Percentiles rank a stretch among this genome's conserved stretches.
Conservation (phyloP, 163 green algal genomes). For the Chloromonas sp. region DNA sequence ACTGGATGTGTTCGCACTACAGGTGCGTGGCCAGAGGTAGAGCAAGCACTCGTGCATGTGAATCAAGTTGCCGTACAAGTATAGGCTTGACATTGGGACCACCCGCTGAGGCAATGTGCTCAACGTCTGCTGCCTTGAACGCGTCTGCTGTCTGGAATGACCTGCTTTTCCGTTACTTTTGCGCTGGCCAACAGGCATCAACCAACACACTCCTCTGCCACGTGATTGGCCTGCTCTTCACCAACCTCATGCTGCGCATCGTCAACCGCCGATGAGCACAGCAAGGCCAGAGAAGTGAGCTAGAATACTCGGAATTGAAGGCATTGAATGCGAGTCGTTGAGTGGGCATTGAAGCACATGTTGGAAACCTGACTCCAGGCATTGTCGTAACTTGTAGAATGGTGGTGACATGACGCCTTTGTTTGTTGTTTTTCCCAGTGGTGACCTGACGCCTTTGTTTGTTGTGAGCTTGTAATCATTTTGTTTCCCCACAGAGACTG, state of each 20-base stretch:
- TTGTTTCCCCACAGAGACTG: too few species aligned
- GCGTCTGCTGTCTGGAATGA: neutral
- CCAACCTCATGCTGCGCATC: slow-evolving; percentile 58
- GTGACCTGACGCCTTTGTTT: too few species aligned
- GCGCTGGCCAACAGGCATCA: slow-evolving; percentile 52
- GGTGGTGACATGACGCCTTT: too few species aligned
- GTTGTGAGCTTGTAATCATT: too few species aligned
- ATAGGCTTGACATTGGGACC: neutral
- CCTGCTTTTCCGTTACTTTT: neutral
- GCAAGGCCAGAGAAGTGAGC: too few species aligned
- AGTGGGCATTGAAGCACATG: too few species aligned
- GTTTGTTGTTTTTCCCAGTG: too few species aligned
- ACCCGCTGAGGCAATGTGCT: neutral
- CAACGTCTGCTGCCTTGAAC: neutral
- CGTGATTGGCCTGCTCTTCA: slow-evolving; percentile 64
- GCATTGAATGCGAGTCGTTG: too few species aligned
- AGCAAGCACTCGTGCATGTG: neutral
- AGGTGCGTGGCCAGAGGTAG: slow-evolving; percentile 17
- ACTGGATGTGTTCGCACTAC: slow-evolving; percentile 44
- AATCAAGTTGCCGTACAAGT: neutral
- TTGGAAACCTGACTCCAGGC: too few species aligned
- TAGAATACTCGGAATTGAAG: too few species aligned
- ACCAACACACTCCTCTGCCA: slow-evolving; percentile 80
- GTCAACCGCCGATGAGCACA: slow-evolving; percentile 12
- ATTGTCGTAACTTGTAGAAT: too few species aligned